phyloP scores from a whole-genome alignment of 2,329 filamentous ascomycete genomes.

The Aureobasidium melanogenum region DNA sequence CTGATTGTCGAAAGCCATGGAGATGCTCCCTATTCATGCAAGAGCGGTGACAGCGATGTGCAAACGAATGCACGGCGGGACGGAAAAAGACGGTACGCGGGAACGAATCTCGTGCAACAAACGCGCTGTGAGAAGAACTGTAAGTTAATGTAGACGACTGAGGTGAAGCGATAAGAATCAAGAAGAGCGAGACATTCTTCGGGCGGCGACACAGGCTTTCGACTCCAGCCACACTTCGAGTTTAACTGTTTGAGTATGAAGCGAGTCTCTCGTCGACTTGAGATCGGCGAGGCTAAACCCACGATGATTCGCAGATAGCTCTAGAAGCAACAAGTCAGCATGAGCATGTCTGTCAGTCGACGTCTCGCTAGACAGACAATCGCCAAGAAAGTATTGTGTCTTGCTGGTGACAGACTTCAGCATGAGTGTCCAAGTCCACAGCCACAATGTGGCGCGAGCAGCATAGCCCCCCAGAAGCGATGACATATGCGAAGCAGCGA shows the following conservation, averaged over 20 bases:
- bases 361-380: background rate
- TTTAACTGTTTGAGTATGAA: background rate
- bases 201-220: background rate
- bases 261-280: background rate
- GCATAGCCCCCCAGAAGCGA: background rate
- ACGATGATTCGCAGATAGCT: too few species aligned
- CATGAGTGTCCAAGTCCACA: background rate
- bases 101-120: background rate
- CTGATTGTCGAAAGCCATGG: background rate
- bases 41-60: background rate
- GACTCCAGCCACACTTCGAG: background rate
- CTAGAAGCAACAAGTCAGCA: too few species aligned
- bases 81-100: background rate
- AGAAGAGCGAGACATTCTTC: background rate
- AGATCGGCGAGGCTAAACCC: too few species aligned
- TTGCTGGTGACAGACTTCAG: too few species aligned
- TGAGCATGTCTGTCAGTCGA: too few species aligned
- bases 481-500: background rate
- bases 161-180: background rate
- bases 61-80: background rate
- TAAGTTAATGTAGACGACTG: background rate
- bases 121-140: background rate
- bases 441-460: background rate
- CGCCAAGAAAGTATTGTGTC: background rate
- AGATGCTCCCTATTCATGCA: constrained; percentile 4